Evolutionary conservation across 192 early-diverging fungal species (phyloP).

Genomic region (Coemansia sp.): DNA sequence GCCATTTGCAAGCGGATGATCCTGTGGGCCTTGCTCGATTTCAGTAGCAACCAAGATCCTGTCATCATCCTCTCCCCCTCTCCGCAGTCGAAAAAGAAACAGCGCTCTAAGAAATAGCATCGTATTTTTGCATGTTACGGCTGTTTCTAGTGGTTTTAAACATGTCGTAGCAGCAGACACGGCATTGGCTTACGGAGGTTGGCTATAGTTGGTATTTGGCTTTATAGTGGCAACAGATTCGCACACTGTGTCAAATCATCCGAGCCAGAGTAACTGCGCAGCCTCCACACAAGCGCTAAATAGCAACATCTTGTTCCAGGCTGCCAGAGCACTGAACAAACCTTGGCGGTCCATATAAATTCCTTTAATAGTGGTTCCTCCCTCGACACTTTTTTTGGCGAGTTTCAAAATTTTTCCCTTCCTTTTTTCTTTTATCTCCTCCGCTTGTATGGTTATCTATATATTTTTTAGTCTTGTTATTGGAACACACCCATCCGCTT

Average conservation of each 20-base stretch:
- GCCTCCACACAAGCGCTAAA: neutral
- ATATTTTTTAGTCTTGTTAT: conserved; percentile 8
- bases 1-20: neutral
- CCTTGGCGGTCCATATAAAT: neutral
- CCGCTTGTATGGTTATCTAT: neutral
- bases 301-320: neutral
- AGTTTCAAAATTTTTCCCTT: neutral
- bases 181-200: neutral
- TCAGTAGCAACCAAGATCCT: neutral
- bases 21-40: neutral
- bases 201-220: neutral
- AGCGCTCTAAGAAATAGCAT: neutral
- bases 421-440: neutral
- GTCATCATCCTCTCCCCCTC: neutral
- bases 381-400: neutral
- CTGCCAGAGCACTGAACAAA: neutral
- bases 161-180: neutral
- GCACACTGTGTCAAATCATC: neutral
- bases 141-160: conserved; percentile 6
- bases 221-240: neutral
- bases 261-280: neutral
- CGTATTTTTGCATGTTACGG: neutral
- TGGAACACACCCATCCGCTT: conserved; percentile 5
- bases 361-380: neutral
- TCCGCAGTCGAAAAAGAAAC: neutral